Base-by-base conservation (phyloP, 2,329 filamentous ascomycete genomes). In the Pyricularia grisea region DNA sequence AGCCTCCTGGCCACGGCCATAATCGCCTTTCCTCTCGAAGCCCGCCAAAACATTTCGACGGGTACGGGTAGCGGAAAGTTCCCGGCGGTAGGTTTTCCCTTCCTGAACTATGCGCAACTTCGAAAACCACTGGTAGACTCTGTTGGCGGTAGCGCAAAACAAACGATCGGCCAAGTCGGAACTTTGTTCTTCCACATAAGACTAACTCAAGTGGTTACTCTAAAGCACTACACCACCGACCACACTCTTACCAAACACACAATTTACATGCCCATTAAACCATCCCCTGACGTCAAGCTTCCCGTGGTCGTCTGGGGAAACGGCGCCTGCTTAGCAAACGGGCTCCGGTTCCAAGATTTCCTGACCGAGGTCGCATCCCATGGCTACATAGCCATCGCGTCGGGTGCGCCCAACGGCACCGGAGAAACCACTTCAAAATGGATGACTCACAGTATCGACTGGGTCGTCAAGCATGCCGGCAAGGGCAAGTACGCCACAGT, bases 221-320 rank as follows among this genome's bases (percentile, higher is more conserved):
- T 10, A 33, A 30, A 3, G 31, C 31, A 33, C 31, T 33, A 33
- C 31, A 33, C 31, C 5, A 33, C 31, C 4, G 31, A 33, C 31
- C 31, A 10, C 31, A 33, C 31, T 33, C 31, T 33, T 33, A 10
- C 31, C 9, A 33, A 33, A 33, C 31, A 36, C 33, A 36, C 33
- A 36, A 14, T 14, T 36, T 36, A 14, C 33, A 36, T 36, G 10
- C 33, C 33, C 11, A n/a, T 50, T 0, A n/a, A 50, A 31, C 33
- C 71, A 65, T 69, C 71, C 7, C 23, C 63, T 1, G 69, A 61
- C 67, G 31, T 70, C 69, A 72, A 69, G 27, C 71, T 77, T 23
- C 75, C 75, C 28, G 72, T 76, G 36, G 65, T 77, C n/a, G 70
- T 77, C 30, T 77, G 74, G 74, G 75, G 75, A 60, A 76, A 77